Percentiles rank a stretch among this genome's conserved stretches.
These are phyloP conservation scores for Boletus sp. DNA, from an alignment of 768 basidiomycete genomes.

Conservation along the genomic window DNA sequence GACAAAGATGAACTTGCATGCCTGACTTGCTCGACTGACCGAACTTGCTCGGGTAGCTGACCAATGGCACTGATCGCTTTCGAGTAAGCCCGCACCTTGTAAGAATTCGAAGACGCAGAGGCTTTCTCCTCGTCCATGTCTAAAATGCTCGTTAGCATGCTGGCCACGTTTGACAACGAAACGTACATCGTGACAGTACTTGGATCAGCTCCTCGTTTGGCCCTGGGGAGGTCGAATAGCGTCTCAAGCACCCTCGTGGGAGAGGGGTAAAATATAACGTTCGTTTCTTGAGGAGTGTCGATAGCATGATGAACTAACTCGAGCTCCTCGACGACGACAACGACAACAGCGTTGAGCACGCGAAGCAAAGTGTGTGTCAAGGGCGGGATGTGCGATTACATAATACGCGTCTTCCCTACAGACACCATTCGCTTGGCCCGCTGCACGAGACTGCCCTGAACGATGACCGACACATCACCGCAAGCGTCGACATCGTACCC, in stretches of 20 bases:
- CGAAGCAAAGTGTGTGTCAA: background rate
- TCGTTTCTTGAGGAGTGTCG: conserved; percentile 10
- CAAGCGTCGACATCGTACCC: conserved; percentile 30
- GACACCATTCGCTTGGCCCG: background rate
- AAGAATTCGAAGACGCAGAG: conserved; percentile 36
- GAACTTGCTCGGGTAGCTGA: conserved; percentile 40
- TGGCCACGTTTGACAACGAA: background rate
- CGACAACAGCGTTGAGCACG: background rate
- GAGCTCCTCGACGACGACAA: background rate
- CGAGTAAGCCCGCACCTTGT: conserved; percentile 49
- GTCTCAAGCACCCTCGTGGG: conserved; percentile 10
- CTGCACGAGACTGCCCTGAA: background rate
- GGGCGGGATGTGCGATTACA: conserved; percentile 13
- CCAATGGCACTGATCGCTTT: conserved; percentile 45
- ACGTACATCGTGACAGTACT: conserved; percentile 42
- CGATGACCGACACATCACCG: conserved; percentile 30
- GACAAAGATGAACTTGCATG: conserved; percentile 17
- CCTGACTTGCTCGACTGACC: conserved; percentile 39
- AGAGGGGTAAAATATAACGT: background rate
- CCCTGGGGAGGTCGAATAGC: conserved; percentile 18
- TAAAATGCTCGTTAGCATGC: conserved; percentile 1
- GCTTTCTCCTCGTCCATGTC: conserved; percentile 45
- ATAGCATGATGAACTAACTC: conserved; percentile 15
- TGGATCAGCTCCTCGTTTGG: conserved; percentile 39
- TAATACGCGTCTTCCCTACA: conserved; percentile 21